A percentile compares a stretch with the other conserved stretches of the same genome.
Conservation (phyloP, 352 stramenopile species). For the Globisporangium ultimum region DNA sequence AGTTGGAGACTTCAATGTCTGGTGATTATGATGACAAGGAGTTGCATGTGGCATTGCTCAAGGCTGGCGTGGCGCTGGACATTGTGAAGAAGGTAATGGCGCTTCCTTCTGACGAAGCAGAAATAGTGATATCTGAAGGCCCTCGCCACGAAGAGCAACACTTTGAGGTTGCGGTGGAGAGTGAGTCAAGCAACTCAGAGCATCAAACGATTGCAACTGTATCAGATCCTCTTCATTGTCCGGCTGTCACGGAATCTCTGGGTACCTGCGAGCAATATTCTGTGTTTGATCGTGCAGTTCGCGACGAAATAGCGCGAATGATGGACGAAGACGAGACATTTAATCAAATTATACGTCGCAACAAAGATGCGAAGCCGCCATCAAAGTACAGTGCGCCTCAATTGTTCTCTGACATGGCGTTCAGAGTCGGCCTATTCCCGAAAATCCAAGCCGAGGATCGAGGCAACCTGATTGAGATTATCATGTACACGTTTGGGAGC, state of each 20-base stretch:
- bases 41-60: constrained; percentile 24
- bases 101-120: constrained; percentile 4
- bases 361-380: not conserved
- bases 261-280: not conserved
- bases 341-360: not conserved
- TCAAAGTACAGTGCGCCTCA: not conserved
- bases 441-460: constrained; percentile 11
- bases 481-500: constrained; percentile 44
- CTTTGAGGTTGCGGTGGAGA: not conserved
- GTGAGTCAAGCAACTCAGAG: not conserved
- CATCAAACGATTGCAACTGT: not conserved
- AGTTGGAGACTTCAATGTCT: not conserved
- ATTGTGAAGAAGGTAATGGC: constrained; percentile 24
- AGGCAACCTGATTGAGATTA: constrained; percentile 21
- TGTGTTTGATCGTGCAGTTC: not conserved
- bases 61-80: constrained; percentile 32
- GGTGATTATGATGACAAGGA: constrained; percentile 11
- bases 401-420: not conserved
- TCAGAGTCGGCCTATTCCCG: constrained; percentile 1
- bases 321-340: not conserved
- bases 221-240: not conserved
- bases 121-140: not conserved
- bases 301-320: not conserved
- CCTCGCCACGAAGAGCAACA: not conserved
- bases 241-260: not conserved